A percentile compares a stretch with the other conserved stretches of the same genome.
phyloP scores from a whole-genome alignment of 2,329 filamentous ascomycete genomes.

The Hymenoscyphus fructigenus region DNA sequence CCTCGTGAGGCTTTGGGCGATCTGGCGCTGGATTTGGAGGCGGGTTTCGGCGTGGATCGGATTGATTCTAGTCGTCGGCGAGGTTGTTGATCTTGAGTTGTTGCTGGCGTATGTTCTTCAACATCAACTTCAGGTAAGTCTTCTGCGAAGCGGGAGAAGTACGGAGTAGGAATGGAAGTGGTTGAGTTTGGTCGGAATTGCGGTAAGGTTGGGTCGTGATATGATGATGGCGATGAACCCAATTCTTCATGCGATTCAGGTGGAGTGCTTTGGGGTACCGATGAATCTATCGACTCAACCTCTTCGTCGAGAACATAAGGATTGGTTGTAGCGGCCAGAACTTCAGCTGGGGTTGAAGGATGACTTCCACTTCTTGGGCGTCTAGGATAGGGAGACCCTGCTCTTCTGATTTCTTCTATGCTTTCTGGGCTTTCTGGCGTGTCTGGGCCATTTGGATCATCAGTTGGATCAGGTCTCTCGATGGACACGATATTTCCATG shows the following conservation, averaged over 20 bases:
- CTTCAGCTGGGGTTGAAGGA: neutral
- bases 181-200: constrained; percentile 59
- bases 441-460: constrained; percentile 1
- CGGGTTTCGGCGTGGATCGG: neutral
- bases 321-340: constrained; percentile 6
- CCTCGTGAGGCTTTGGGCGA: neutral
- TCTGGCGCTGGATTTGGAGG: neutral
- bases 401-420: neutral
- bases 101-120: neutral
- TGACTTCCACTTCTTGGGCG: constrained; percentile 2
- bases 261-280: constrained; percentile 14
- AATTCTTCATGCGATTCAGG: constrained; percentile 13
- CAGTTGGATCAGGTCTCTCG: neutral
- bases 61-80: constrained; percentile 6
- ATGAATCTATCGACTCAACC: neutral
- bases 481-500: neutral
- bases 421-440: neutral
- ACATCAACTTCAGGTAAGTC: constrained; percentile 10
- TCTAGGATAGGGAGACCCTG: neutral
- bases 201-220: constrained; percentile 61
- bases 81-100: neutral
- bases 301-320: neutral
- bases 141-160: constrained; percentile 17
- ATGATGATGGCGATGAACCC: constrained; percentile 10
- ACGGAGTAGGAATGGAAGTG: constrained; percentile 12